phyloP scores from a whole-genome alignment of 2,329 filamentous ascomycete genomes.

The Parastagonospora nodorum region DNA sequence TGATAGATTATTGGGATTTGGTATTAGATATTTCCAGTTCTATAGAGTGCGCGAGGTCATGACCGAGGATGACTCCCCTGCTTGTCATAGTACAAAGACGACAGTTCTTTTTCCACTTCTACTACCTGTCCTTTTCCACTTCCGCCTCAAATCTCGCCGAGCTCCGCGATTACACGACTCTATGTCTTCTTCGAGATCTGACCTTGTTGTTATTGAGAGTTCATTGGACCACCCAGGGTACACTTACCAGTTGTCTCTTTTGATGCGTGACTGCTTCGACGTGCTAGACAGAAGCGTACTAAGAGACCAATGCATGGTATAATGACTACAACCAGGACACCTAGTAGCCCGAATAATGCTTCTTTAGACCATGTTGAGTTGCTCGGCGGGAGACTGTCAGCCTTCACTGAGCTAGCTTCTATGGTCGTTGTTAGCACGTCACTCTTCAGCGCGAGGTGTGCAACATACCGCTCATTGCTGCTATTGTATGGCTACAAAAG shows the following conservation, averaged over 20 bases:
- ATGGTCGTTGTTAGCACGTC: background rate
- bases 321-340: background rate
- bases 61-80: too few species aligned
- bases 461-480: too few species aligned
- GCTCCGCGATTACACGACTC: background rate
- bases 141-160: background rate
- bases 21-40: too few species aligned
- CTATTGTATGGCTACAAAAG: too few species aligned
- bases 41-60: too few species aligned
- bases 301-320: background rate
- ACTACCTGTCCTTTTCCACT: background rate
- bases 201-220: background rate
- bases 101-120: background rate
- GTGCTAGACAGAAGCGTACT: background rate
- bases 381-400: background rate
- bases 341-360: background rate
- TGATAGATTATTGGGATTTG: too few species aligned
- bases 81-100: background rate
- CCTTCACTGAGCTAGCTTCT: background rate
- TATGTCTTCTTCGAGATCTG: background rate
- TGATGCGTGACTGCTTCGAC: background rate
- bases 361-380: background rate
- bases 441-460: too few species aligned
- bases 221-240: too few species aligned
- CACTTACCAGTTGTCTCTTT: background rate